Conservation (phyloP, 768 basidiomycete genomes). For the Collybia sp. region DNA sequence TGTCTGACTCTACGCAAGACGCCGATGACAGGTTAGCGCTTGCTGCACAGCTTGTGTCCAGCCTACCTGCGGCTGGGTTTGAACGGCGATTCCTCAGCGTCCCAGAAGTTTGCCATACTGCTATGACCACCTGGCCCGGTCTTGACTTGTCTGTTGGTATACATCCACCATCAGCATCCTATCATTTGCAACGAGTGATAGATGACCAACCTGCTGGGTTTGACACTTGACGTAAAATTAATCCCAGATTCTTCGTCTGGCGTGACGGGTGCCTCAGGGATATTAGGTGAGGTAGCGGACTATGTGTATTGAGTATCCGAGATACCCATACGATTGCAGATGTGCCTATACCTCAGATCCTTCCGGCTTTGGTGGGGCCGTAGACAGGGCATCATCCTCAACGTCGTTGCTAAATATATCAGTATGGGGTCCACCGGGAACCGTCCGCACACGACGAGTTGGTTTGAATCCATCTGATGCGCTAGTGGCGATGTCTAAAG, state of each 20-base stretch:
- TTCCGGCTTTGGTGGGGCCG: slow-evolving; percentile 40
- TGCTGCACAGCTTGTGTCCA: neutral
- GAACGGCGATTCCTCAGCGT: slow-evolving; percentile 36
- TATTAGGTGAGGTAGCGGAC: neutral
- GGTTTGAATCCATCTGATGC: slow-evolving; percentile 39
- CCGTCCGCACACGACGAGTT: slow-evolving; percentile 51
- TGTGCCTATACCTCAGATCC: too few species aligned
- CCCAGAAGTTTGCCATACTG: slow-evolving; percentile 44
- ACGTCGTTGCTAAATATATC: slow-evolving; percentile 45
- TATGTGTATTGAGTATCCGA: neutral
- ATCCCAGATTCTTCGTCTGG: slow-evolving; percentile 25
- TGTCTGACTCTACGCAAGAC: slow-evolving; percentile 49
- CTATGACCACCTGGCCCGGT: slow-evolving; percentile 40
- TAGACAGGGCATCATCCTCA: slow-evolving; percentile 53
- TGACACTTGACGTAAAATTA: slow-evolving; percentile 30
- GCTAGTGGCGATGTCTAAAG: slow-evolving; percentile 7
- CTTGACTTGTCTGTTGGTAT: slow-evolving; percentile 34
- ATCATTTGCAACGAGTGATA: neutral
- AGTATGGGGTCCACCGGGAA: slow-evolving; percentile 46
- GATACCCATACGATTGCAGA: neutral
- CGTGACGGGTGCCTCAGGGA: slow-evolving; percentile 10
- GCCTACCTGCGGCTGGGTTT: slow-evolving; percentile 66
- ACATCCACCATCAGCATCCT: too few species aligned
- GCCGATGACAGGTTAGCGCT: neutral
- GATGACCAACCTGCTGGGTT: slow-evolving; percentile 45